phyloP scores from a whole-genome alignment of 352 stramenopile species.

The Phytopythium ostracodes region DNA sequence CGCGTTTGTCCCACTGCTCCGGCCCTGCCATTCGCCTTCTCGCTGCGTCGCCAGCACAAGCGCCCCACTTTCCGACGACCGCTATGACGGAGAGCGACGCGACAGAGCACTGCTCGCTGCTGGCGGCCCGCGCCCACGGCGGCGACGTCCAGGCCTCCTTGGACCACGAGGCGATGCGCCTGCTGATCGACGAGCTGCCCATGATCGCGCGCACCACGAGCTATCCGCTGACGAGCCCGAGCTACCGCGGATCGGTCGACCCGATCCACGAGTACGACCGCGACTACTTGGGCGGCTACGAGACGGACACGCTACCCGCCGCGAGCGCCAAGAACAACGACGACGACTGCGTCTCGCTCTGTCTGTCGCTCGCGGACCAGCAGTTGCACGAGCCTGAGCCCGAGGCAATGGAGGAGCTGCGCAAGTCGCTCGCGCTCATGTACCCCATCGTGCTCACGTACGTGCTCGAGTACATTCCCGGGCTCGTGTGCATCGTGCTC shows the following conservation, averaged over 20 bases:
- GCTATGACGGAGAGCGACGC: background rate
- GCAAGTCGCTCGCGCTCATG: conserved; percentile 16
- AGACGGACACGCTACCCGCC: too few species aligned
- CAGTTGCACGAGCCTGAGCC: conserved; percentile 11
- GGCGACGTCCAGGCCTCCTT: background rate
- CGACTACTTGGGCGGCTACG: conserved; percentile 12
- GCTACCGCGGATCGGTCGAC: conserved; percentile 29
- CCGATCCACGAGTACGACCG: conserved; percentile 32
- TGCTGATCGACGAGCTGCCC: conserved; percentile 16
- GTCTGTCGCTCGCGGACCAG: background rate
- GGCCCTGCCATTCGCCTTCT: background rate
- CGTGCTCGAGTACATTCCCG: conserved; percentile 32
- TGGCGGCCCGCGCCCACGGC: background rate
- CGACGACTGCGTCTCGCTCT: conserved; percentile 7
- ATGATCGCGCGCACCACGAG: conserved; percentile 50
- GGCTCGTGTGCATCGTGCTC: conserved; percentile 61
- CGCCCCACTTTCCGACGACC: background rate
- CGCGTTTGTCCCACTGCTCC: too few species aligned
- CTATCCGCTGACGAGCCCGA: conserved; percentile 48
- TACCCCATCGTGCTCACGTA: conserved; percentile 22
- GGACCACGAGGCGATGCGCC: background rate
- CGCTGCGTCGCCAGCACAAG: background rate
- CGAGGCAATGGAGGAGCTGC: conserved; percentile 13
- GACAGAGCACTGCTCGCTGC: conserved; percentile 2
- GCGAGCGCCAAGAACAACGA: conserved; percentile 1